Percentiles rank a stretch among this genome's conserved stretches.
phyloP scores from a whole-genome alignment of 2,329 filamentous ascomycete species.

The Claviceps capensis region DNA sequence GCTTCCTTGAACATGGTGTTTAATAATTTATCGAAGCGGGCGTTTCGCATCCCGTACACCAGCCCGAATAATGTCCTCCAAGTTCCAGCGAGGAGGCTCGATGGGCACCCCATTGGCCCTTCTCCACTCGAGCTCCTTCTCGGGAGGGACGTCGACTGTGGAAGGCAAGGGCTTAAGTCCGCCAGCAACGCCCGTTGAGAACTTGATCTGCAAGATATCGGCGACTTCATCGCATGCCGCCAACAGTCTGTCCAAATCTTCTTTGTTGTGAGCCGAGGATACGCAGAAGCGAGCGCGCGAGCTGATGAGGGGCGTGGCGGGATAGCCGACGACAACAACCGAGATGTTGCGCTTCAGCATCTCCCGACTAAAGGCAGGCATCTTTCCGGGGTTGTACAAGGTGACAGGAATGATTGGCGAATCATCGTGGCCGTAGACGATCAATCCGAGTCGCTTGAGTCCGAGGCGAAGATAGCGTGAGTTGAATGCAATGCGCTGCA shows the following conservation, averaged over 20 bases:
- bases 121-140: constrained; percentile 58
- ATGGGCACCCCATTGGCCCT: constrained; percentile 53
- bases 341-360: constrained; percentile 98
- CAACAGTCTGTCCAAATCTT: constrained; percentile 83
- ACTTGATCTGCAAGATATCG: constrained; percentile 86
- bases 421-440: constrained; percentile 94
- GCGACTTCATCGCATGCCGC: constrained; percentile 86
- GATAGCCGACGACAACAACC: constrained; percentile 93
- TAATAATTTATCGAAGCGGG: constrained; percentile 43
- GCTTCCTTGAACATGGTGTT: constrained; percentile 2
- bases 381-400: constrained; percentile 97
- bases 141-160: constrained; percentile 51
- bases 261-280: constrained; percentile 93
- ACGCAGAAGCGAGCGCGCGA: constrained; percentile 94
- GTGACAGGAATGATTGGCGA: constrained; percentile 91
- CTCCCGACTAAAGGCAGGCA: constrained; percentile 94
- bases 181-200: constrained; percentile 89
- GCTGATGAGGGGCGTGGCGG: constrained; percentile 86
- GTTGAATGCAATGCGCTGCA: constrained; percentile 95
- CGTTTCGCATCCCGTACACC: constrained; percentile 66
- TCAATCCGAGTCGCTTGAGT: constrained; percentile 90
- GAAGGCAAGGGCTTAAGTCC: constrained; percentile 66
- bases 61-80: constrained; percentile 67
- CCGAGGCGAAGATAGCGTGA: constrained; percentile 95
- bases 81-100: constrained; percentile 62